A percentile compares a stretch with the other conserved stretches of the same genome.
Conservation (phyloP, 163 green algal species). For the Scenedesmus sp. region DNA sequence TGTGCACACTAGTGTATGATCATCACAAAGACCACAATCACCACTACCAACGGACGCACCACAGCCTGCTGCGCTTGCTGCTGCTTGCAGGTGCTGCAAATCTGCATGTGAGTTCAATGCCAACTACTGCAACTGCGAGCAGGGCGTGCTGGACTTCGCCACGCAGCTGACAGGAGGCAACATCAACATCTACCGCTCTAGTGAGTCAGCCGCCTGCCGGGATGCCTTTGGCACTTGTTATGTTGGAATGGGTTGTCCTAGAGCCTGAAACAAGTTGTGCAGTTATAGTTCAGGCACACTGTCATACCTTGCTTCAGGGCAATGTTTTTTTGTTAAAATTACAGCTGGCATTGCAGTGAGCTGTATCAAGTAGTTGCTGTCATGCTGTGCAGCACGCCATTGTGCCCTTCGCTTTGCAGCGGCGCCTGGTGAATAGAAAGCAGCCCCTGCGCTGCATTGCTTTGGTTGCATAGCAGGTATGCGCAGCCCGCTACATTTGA, state of each 20-base stretch:
- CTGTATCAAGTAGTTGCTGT: too few relatives aligned
- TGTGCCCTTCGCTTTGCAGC: not conserved
- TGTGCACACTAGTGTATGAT: too few relatives aligned
- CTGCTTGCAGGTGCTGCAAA: conserved; percentile 36
- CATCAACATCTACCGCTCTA: conserved; percentile 18
- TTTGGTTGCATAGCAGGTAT: not conserved
- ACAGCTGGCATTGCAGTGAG: too few relatives aligned
- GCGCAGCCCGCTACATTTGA: too few relatives aligned
- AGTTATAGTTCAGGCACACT: not conserved
- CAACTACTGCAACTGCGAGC: conserved; percentile 43
- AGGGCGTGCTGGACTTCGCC: conserved; percentile 49
- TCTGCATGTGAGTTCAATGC: conserved; percentile 42
- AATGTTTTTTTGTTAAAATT: too few relatives aligned
- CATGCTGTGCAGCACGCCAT: too few relatives aligned
- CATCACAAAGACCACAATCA: too few relatives aligned
- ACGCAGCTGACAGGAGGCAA: conserved; percentile 37
- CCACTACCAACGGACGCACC: too few relatives aligned
- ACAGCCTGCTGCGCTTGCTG: not conserved
- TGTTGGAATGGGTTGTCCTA: not conserved
- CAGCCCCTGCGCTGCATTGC: too few relatives aligned
- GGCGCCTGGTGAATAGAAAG: too few relatives aligned
- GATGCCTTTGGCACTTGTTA: not conserved
- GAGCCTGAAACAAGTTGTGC: not conserved
- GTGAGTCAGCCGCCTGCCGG: not conserved
- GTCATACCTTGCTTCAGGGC: too few relatives aligned